These are phyloP conservation scores for Barnettozyma hawaiiensis DNA, from an alignment of 1,139 yeast genomes.

Conservation along the genomic window DNA sequence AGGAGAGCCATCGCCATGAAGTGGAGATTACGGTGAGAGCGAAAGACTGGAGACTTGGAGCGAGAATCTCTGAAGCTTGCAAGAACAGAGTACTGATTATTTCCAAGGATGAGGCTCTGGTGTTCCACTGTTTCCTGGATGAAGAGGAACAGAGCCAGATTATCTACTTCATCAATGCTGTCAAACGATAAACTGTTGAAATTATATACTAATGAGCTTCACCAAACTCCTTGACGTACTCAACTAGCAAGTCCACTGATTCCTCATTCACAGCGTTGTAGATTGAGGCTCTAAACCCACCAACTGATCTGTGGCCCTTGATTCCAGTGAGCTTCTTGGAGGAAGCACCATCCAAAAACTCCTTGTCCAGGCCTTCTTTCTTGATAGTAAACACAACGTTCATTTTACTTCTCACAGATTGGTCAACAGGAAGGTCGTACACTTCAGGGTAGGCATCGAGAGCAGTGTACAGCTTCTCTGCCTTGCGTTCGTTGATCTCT, in stretches of 20 bases:
- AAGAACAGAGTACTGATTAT: constrained; percentile 47
- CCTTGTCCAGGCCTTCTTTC: constrained; percentile 56
- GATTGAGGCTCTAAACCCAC: constrained; percentile 91
- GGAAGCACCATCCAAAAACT: constrained; percentile 58
- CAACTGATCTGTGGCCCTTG: constrained; percentile 95
- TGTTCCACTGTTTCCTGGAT: constrained; percentile 52
- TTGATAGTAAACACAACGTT: constrained; percentile 81
- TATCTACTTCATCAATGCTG: constrained; percentile 44
- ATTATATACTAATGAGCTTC: constrained; percentile 23
- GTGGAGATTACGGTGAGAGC: constrained; percentile 43
- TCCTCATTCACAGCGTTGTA: constrained; percentile 80
- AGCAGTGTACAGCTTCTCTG: constrained; percentile 53
- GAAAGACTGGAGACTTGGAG: constrained; percentile 54
- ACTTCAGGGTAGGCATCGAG: constrained; percentile 63
- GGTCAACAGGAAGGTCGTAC: constrained; percentile 61
- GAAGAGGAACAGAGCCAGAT: constrained; percentile 52
- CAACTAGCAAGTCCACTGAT: constrained; percentile 45
- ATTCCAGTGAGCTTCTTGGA: constrained; percentile 60
- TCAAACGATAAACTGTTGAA: constrained; percentile 21
- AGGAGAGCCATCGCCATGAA: constrained; percentile 34
- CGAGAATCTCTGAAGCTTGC: constrained; percentile 48
- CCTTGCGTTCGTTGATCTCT: constrained; percentile 51
- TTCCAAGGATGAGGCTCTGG: constrained; percentile 43
- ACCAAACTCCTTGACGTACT: constrained; percentile 61
- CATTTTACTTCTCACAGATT: constrained; percentile 76